Conservation (phyloP, 305 asterid genomes). For the Fraxinus sp. region DNA sequence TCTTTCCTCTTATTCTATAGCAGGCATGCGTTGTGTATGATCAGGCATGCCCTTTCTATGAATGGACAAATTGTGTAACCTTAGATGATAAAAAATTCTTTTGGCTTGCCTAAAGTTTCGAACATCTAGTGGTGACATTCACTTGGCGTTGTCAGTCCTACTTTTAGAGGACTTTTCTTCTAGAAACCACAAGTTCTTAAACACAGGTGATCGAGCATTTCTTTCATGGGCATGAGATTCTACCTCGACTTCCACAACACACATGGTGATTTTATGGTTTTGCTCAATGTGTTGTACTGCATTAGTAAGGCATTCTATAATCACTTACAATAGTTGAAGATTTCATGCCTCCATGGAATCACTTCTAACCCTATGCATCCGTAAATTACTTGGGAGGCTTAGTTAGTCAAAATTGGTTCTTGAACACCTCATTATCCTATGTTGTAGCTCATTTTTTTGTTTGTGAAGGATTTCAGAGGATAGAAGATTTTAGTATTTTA, state of each 20-base stretch:
- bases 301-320: background rate
- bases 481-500: background rate
- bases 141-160: background rate
- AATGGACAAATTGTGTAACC: background rate
- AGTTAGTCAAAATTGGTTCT: background rate
- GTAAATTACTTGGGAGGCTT: background rate
- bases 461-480: background rate
- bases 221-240: background rate
- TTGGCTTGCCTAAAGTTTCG: background rate
- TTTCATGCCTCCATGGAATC: background rate
- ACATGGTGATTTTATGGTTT: background rate
- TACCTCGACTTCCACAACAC: background rate
- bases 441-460: background rate
- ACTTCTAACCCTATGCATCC: background rate
- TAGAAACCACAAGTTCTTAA: background rate
- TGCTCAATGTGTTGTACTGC: background rate
- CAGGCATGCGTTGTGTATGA: background rate
- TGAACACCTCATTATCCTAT: background rate
- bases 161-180: too few species aligned
- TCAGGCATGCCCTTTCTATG: background rate
- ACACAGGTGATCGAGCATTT: background rate
- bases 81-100: background rate
- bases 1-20: background rate
- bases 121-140: background rate
- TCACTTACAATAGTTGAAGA: background rate